These are phyloP conservation scores for Pseudogymnoascus sp. DNA, from an alignment of 2,329 filamentous ascomycete species.

Conservation along the genomic window DNA sequence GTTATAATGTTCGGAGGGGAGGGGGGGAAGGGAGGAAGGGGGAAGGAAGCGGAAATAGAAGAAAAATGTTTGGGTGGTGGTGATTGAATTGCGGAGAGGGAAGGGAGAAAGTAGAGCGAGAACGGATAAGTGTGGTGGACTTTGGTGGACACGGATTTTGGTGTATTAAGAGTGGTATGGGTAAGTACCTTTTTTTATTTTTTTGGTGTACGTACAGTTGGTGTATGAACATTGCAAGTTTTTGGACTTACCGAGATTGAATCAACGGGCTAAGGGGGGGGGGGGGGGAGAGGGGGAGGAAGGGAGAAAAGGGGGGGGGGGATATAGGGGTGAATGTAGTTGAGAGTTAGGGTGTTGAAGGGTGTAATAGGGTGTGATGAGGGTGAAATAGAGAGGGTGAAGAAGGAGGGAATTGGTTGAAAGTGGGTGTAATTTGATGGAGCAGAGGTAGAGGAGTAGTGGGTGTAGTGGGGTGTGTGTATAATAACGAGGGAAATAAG, in stretches of 20 bases:
- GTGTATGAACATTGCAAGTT: neutral
- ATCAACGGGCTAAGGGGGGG: neutral
- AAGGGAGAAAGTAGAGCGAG: constrained; percentile 10
- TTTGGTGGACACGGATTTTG: neutral
- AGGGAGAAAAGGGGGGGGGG: neutral
- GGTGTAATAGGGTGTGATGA: neutral
- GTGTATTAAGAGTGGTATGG: no score
- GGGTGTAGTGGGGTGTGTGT: neutral
- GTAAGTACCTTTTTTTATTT: neutral
- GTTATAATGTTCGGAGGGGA: neutral
- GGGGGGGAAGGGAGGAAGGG: constrained; percentile 14
- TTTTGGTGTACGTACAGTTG: neutral
- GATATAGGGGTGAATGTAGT: neutral
- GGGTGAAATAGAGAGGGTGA: neutral
- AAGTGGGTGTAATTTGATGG: neutral
- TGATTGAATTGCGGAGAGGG: constrained; percentile 15
- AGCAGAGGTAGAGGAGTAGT: neutral
- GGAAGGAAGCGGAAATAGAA: constrained; percentile 11
- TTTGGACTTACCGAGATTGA: neutral
- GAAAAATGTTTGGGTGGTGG: constrained; percentile 14
- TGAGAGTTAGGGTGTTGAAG: neutral
- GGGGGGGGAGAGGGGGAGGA: neutral
- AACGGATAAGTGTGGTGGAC: neutral
- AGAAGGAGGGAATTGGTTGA: neutral
- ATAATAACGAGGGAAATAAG: neutral